Evolutionary conservation across 148 eudicot species (phyloP).

Genomic region (Tetragonia tetragonoides): DNA sequence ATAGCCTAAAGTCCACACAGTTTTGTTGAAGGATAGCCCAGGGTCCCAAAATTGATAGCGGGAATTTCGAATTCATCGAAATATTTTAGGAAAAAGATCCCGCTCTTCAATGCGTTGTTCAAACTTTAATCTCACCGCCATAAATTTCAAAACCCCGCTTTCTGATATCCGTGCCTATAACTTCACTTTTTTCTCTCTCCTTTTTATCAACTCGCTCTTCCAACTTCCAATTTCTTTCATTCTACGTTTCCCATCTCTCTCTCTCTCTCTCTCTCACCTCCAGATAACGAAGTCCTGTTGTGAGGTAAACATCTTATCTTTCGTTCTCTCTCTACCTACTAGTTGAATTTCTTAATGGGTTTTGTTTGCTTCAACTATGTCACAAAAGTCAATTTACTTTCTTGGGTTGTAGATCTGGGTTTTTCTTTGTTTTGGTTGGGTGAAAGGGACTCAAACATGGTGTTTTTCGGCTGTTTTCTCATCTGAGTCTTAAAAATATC

Average conservation of each 20-base stretch:
- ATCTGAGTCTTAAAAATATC: neutral
- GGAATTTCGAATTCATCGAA: too few relatives aligned
- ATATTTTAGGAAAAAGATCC: neutral
- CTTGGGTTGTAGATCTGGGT: constrained; percentile 1
- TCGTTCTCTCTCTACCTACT: too few relatives aligned
- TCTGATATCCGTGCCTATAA: neutral
- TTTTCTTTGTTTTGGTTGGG: neutral
- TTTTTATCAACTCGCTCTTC: neutral
- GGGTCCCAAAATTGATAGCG: too few relatives aligned
- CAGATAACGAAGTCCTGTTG: neutral
- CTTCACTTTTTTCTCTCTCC: neutral
- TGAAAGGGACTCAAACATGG: neutral
- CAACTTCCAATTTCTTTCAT: neutral
- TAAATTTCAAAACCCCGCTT: constrained; percentile 12
- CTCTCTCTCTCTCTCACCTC: neutral
- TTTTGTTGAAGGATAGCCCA: too few relatives aligned
- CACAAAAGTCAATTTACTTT: neutral
- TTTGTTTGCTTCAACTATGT: neutral
- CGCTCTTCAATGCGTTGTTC: neutral
- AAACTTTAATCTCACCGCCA: constrained; percentile 21
- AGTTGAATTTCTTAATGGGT: neutral
- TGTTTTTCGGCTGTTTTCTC: neutral
- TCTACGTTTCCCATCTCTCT: neutral
- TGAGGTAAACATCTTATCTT: too few relatives aligned
- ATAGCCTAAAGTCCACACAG: too few relatives aligned